Base-by-base conservation (phyloP, 1,284 basidiomycete species). In the Leccinum griseonigrum region DNA sequence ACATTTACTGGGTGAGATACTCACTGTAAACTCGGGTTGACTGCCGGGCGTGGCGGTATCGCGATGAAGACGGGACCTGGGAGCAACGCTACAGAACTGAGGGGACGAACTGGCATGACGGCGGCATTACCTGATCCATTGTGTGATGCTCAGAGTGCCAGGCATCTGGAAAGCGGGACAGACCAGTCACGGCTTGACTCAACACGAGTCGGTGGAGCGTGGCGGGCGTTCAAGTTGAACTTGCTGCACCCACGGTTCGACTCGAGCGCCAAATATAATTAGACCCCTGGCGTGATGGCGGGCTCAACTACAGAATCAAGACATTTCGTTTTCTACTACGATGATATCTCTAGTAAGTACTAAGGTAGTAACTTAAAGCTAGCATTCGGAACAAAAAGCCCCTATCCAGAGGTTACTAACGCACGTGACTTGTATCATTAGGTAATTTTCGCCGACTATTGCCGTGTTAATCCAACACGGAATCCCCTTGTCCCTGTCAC, bases 401-500 rank as follows among this genome's bases (percentile, higher is more conserved):
- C 55, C 58, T 58, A 46, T 59, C 28, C 0, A 5, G 57, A 64
- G 65, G 64, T 63, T 70, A 56, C 5, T 10, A 0, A 3, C 16
- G 3, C 68, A 73, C 71, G 71, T 69, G 71, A 73, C n/a, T 6
- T 16, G 6, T 3, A 54, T 18, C 3, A 59, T 75, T 73, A 75
- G 64, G 71, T 75, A 75, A 73, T 75, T 50, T 63, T 51, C 53
- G 14, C 73, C 61, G 70, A 71, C 64, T 65, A 63, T 58, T 64
- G 60, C 61, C 72, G 67, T 68, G 67, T 60, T 59, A 70, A 72
- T 70, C 71, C 71, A 73, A 69, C 74, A 69, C 63, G 57, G 64
- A 60, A 57, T 74, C 72, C 73, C 74, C 72, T 73, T 72, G 70
- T 75, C 74, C 74, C 72, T 68, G 71, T 67, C 69, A 71, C 69